Evolutionary conservation across 208 protist genomes (phyloP).

Genomic region (Angomonas deanei): DNA sequence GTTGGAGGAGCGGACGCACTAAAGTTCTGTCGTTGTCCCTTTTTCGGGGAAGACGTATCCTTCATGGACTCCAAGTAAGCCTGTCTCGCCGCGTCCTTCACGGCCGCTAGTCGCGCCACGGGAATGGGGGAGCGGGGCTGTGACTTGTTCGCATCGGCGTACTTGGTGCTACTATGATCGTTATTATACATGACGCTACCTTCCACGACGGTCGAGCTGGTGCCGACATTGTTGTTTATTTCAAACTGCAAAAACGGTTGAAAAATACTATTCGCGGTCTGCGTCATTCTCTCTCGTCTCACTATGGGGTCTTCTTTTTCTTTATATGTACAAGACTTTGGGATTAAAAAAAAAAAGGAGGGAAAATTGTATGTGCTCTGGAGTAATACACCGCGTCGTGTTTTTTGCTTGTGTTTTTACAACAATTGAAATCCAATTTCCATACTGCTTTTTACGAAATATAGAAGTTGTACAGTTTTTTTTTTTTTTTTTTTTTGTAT

Average conservation of each 20-base stretch:
- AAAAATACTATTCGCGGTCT: background rate
- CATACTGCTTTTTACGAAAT: no score
- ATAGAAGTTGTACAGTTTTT: background rate
- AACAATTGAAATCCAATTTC: no score
- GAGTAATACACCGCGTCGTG: no score
- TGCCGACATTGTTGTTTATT: background rate
- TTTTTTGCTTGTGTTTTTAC: no score
- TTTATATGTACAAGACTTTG: background rate
- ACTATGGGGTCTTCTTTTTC: background rate
- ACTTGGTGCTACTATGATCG: background rate
- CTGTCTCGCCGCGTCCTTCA: conserved; percentile 21
- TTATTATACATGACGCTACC: background rate
- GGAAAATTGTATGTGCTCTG: no score
- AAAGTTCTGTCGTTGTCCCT: background rate
- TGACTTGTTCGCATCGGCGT: background rate
- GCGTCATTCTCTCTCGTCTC: background rate
- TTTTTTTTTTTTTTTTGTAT: background rate
- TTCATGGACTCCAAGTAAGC: background rate
- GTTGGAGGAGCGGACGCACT: background rate
- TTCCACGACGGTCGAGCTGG: background rate
- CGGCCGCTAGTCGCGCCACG: conserved; percentile 14
- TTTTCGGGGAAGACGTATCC: background rate
- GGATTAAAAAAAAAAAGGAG: background rate
- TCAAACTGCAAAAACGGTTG: background rate
- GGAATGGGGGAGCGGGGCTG: conserved; percentile 9